Percentiles rank a stretch among this genome's conserved stretches.
phyloP scores from a whole-genome alignment of 257 asterid species.

The Perilla frutescens region DNA sequence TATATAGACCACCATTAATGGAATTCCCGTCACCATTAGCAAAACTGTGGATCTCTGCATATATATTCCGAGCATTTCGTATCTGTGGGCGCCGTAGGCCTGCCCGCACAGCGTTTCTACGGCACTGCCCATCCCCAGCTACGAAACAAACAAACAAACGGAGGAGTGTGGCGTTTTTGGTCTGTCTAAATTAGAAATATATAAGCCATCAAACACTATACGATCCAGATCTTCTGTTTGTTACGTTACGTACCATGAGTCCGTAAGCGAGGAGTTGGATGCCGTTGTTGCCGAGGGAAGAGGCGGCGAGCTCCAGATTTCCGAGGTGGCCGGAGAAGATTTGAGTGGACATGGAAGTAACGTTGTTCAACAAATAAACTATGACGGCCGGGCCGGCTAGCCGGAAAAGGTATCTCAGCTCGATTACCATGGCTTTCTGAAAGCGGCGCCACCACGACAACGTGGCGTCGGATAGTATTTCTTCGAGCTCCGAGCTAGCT shows the following conservation, averaged over 20 bases:
- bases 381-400: slow-evolving; percentile 63
- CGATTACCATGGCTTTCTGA: slow-evolving; percentile 42
- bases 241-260: slow-evolving; percentile 44
- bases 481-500: slow-evolving; percentile 47
- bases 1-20: slow-evolving; percentile 43
- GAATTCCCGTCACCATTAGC: slow-evolving; percentile 48
- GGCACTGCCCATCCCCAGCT: slow-evolving; percentile 83
- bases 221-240: too few species aligned
- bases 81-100: slow-evolving; percentile 61
- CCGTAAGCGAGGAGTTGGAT: slow-evolving; percentile 65
- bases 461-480: slow-evolving; percentile 34
- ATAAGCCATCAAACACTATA: too few species aligned
- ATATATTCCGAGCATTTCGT: slow-evolving; percentile 69
- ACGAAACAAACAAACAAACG: not conserved
- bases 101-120: slow-evolving; percentile 82
- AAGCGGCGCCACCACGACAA: slow-evolving; percentile 42
- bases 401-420: slow-evolving; percentile 39
- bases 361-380: slow-evolving; percentile 50
- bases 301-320: slow-evolving; percentile 64
- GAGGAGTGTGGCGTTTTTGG: too few species aligned
- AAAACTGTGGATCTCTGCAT: slow-evolving; percentile 69
- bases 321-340: slow-evolving; percentile 74
- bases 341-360: slow-evolving; percentile 58
- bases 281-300: slow-evolving; percentile 59
- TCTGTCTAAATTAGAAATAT: too few species aligned